A percentile compares a stretch with the other conserved stretches of the same genome.
These are phyloP conservation scores for Amoebophrya sp. DNA, from an alignment of 169 alveolate species.

Conservation along the genomic window DNA sequence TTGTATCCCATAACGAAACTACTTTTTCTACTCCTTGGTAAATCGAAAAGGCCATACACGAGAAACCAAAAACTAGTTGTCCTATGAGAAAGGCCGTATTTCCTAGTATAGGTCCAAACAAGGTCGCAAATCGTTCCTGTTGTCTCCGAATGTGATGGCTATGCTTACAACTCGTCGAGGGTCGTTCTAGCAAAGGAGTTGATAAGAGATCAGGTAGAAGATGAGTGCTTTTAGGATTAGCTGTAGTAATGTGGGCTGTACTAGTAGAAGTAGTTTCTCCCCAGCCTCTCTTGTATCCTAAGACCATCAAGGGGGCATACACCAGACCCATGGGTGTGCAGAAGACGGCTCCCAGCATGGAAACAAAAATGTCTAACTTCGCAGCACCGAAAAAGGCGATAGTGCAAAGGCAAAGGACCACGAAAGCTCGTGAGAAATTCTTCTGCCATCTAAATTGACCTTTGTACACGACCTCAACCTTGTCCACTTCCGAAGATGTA, in stretches of 20 bases:
- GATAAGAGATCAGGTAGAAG: no score
- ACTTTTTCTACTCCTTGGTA: no score
- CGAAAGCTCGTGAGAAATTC: background rate
- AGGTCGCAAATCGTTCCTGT: background rate
- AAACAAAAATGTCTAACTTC: background rate
- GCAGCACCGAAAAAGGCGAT: background rate
- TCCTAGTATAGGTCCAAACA: background rate
- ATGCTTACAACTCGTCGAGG: no score
- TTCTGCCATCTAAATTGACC: background rate
- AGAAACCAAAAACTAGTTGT: background rate
- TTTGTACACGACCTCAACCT: no score
- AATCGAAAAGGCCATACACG: background rate
- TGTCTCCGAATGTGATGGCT: no score
- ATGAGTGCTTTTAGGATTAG: no score
- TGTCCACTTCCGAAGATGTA: no score
- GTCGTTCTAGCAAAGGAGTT: no score
- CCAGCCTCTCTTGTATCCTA: no score
- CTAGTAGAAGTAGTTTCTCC: no score
- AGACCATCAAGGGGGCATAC: background rate
- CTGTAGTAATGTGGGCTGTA: no score
- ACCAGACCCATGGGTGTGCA: conserved; percentile 20
- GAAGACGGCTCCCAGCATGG: background rate
- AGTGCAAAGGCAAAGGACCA: background rate
- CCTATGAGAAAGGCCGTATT: background rate
- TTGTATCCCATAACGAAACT: no score